Conservation (phyloP, 176 grass and related monocot species). For the Puccinellia tenuiflora region DNA sequence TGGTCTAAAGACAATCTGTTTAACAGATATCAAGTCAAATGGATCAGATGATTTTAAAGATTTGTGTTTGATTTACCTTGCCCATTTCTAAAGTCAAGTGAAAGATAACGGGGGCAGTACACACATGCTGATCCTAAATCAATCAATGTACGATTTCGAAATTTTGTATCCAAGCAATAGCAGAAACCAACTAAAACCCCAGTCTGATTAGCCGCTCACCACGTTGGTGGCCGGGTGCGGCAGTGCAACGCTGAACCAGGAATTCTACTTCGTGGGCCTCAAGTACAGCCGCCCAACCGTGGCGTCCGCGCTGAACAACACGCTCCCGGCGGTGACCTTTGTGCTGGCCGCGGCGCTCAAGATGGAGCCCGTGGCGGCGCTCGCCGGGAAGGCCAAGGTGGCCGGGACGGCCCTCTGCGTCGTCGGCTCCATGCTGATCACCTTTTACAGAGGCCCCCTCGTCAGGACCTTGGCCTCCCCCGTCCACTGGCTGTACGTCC, state of each 20-base stretch:
- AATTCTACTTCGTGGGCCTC: conserved; percentile 49
- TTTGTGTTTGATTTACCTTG: no score
- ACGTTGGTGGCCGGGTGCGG: not conserved
- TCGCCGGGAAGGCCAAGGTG: conserved; percentile 36
- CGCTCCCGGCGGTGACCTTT: conserved; percentile 55
- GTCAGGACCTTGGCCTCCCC: conserved; percentile 28
- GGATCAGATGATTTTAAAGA: no score
- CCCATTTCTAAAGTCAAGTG: no score
- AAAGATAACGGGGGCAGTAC: no score
- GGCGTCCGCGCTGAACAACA: conserved; percentile 61
- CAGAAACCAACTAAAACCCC: no score
- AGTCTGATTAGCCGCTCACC: no score
- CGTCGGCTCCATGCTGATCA: conserved; percentile 52
- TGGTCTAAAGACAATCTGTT: no score
- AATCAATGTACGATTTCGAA: no score
- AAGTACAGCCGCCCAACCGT: conserved; percentile 54
- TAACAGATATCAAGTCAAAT: no score
- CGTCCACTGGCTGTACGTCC: conserved; percentile 24
- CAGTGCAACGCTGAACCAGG: conserved; percentile 49
- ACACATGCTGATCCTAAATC: no score
- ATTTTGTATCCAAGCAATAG: no score
- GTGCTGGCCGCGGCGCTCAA: conserved; percentile 43
- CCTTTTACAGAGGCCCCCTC: conserved; percentile 47
- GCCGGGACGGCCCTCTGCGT: conserved; percentile 40
- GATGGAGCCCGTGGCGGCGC: not conserved